phyloP scores from a whole-genome alignment of 1,284 basidiomycete genomes.

The Athelia psychrophila region DNA sequence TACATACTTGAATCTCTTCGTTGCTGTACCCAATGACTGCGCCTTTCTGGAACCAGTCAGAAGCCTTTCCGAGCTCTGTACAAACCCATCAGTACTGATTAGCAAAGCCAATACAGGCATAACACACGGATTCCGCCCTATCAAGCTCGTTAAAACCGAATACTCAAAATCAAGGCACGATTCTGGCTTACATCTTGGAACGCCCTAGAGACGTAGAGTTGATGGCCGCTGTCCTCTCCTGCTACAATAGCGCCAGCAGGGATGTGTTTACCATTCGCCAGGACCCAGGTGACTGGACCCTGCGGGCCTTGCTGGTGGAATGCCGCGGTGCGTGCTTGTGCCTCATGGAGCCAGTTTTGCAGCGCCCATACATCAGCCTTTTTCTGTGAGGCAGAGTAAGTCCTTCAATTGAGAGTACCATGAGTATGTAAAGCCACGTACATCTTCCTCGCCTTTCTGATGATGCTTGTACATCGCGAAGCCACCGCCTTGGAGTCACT shows the following conservation, averaged over 20 bases:
- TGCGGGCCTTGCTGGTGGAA: conserved; percentile 47
- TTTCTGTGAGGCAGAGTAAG: conserved; percentile 34
- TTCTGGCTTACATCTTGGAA: conserved; percentile 49
- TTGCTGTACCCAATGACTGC: conserved; percentile 58
- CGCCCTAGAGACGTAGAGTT: conserved; percentile 56
- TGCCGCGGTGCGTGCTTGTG: conserved; percentile 46
- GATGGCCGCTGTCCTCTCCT: conserved; percentile 50
- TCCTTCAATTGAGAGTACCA: neutral
- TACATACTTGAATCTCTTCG: conserved; percentile 54
- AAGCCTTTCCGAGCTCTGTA: conserved; percentile 67
- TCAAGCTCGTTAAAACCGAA: conserved; percentile 6
- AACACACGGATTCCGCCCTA: conserved; percentile 55
- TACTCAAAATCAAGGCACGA: neutral
- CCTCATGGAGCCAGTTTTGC: conserved; percentile 56
- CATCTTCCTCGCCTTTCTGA: conserved; percentile 57
- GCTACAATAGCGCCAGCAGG: conserved; percentile 55
- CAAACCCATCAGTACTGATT: conserved; percentile 2
- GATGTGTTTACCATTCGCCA: conserved; percentile 54
- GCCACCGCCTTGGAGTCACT: conserved; percentile 39
- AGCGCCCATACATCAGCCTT: conserved; percentile 48
- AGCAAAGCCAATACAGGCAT: neutral
- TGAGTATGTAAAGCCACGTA: conserved; percentile 18
- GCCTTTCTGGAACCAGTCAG: conserved; percentile 51
- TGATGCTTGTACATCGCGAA: conserved; percentile 52
- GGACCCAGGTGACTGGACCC: conserved; percentile 58